Evolutionary conservation across 352 stramenopile species (phyloP).

Genomic region (Phytopythium sindhum): DNA sequence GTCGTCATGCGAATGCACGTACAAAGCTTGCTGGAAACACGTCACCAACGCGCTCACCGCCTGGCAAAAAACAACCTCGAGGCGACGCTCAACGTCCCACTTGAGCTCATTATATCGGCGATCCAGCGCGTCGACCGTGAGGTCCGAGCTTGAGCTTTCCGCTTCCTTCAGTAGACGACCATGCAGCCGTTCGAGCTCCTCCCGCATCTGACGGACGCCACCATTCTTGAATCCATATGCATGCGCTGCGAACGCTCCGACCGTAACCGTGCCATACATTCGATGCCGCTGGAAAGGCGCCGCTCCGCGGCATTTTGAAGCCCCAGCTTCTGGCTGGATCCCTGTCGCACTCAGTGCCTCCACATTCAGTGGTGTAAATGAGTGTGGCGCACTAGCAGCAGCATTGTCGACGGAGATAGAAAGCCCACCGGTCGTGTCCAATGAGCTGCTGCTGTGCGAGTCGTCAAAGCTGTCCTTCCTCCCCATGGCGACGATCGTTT

Average conservation of each 20-base stretch:
- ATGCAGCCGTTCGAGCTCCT: constrained; percentile 53
- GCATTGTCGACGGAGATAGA: constrained; percentile 20
- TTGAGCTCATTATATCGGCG: constrained; percentile 79
- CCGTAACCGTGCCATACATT: constrained; percentile 80
- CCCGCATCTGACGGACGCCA: constrained; percentile 73
- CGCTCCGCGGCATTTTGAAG: constrained; percentile 13
- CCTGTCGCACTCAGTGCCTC: background rate
- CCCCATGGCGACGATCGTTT: constrained; percentile 72
- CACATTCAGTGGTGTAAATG: background rate
- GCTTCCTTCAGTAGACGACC: constrained; percentile 46
- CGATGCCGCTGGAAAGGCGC: constrained; percentile 49
- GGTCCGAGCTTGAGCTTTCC: constrained; percentile 51
- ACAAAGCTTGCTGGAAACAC: constrained; percentile 84
- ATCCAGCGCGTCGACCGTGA: constrained; percentile 70
- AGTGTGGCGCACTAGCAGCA: background rate
- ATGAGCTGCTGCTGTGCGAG: constrained; percentile 2
- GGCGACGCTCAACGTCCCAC: constrained; percentile 78
- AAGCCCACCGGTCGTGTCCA: background rate
- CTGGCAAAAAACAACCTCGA: constrained; percentile 84
- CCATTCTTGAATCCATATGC: constrained; percentile 81
- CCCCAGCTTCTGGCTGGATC: background rate
- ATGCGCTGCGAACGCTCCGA: constrained; percentile 81
- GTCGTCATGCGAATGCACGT: constrained; percentile 67
- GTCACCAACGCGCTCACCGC: constrained; percentile 79
- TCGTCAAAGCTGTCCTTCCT: constrained; percentile 15